phyloP scores from a whole-genome alignment of 805 yeast species.

The Danielia oregonensis region DNA sequence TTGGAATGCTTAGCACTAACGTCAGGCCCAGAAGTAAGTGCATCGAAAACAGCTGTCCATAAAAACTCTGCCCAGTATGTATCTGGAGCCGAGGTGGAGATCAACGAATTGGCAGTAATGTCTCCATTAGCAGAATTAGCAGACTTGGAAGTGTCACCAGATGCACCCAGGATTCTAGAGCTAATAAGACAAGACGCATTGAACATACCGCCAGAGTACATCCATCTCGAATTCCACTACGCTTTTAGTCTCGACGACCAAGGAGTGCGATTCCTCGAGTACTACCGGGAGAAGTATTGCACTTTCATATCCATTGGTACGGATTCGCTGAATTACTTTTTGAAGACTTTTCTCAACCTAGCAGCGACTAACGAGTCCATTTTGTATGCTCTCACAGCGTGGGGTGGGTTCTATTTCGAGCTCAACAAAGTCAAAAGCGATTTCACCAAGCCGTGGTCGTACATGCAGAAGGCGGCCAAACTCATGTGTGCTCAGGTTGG shows the following conservation, averaged over 20 bases:
- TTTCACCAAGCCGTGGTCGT: conserved; percentile 16
- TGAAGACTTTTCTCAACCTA: conserved; percentile 16
- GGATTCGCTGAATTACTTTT: conserved; percentile 17
- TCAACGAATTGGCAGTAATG: too few relatives aligned
- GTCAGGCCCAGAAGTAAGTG: too few relatives aligned
- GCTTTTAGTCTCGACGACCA: conserved; percentile 10
- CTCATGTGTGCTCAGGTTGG: conserved; percentile 15
- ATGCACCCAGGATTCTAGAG: too few relatives aligned
- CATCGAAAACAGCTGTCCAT: too few relatives aligned
- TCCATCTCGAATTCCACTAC: too few relatives aligned
- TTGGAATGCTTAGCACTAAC: too few relatives aligned
- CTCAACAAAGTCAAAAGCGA: conserved; percentile 11
- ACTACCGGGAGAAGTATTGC: conserved; percentile 16
- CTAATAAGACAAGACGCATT: too few relatives aligned
- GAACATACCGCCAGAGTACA: too few relatives aligned
- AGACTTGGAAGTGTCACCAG: too few relatives aligned
- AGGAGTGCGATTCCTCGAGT: conserved; percentile 16
- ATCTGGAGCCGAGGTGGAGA: too few relatives aligned
- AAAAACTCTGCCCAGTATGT: too few relatives aligned
- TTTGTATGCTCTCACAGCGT: conserved; percentile 16
- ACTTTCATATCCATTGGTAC: conserved; percentile 15
- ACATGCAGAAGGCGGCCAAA: conserved; percentile 19
- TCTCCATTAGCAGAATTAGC: too few relatives aligned
- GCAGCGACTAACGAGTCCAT: conserved; percentile 15
- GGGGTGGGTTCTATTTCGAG: conserved; percentile 20